Evolutionary conservation across 2,329 filamentous ascomycete genomes (phyloP).

Genomic region (Xylariaceae sp.): DNA sequence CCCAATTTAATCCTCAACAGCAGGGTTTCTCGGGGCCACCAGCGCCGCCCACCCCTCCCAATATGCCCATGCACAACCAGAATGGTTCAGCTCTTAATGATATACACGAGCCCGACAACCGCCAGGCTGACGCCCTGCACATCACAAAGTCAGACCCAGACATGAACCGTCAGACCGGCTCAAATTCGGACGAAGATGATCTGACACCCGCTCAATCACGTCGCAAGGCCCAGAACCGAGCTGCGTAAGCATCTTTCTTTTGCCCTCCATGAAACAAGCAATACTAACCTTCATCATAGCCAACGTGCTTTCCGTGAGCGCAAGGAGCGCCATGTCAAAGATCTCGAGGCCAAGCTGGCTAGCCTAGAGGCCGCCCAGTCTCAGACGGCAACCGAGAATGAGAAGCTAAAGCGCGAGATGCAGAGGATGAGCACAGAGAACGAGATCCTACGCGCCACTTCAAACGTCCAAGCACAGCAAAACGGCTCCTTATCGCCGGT

Average conservation of each 20-base stretch:
- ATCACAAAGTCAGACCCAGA: conserved; percentile 39
- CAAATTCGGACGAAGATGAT: conserved; percentile 54
- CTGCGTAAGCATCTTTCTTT: conserved; percentile 48
- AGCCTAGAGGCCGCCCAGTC: conserved; percentile 71
- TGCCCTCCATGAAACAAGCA: not conserved
- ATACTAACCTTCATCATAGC: conserved; percentile 44
- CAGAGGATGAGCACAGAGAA: conserved; percentile 86
- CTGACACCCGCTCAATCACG: conserved; percentile 55
- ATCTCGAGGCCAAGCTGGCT: conserved; percentile 82
- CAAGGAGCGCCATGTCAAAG: conserved; percentile 90
- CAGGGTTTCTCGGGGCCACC: conserved; percentile 44
- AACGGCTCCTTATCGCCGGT: conserved; percentile 40
- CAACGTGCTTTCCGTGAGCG: conserved; percentile 95
- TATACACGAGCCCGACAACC: conserved; percentile 18
- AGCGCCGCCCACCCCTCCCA: conserved; percentile 51
- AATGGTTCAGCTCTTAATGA: conserved; percentile 21
- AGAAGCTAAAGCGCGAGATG: conserved; percentile 77
- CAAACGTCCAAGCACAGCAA: conserved; percentile 36
- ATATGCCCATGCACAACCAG: conserved; percentile 32
- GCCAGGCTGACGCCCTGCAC: conserved; percentile 31
- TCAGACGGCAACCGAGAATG: conserved; percentile 75
- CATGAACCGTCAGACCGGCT: conserved; percentile 37
- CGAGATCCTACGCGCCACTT: conserved; percentile 82
- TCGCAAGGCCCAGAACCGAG: conserved; percentile 58
- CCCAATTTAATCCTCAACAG: conserved; percentile 38